phyloP scores from a whole-genome alignment of 805 yeast genomes.

The Metschnikowia noctiluminum region DNA sequence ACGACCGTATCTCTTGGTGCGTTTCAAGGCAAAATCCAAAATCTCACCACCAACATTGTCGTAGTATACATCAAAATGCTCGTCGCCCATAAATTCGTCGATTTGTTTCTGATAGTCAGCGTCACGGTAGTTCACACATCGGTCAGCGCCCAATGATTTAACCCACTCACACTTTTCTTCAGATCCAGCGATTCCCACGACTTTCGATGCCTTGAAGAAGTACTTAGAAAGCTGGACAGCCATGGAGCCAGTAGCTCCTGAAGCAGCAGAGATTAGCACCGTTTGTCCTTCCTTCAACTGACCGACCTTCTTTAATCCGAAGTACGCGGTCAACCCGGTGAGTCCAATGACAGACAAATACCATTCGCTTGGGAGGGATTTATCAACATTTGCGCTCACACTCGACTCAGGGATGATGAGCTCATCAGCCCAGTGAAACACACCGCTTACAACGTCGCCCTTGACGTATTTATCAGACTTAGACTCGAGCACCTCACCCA shows the following conservation, averaged over 20 bases:
- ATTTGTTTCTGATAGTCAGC: conserved; percentile 25
- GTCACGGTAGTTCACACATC: conserved; percentile 52
- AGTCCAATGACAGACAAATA: conserved; percentile 51
- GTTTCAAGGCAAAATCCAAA: conserved; percentile 42
- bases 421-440: conserved; percentile 49
- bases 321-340: conserved; percentile 61
- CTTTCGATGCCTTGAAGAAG: conserved; percentile 49
- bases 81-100: conserved; percentile 37
- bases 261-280: conserved; percentile 59
- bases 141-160: conserved; percentile 52
- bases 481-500: conserved; percentile 50
- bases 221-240: conserved; percentile 56
- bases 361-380: conserved; percentile 35
- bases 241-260: conserved; percentile 70
- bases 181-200: conserved; percentile 63
- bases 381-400: conserved; percentile 29
- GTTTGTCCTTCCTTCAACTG: conserved; percentile 43
- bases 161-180: conserved; percentile 52
- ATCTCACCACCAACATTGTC: conserved; percentile 67
- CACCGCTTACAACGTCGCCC: conserved; percentile 44
- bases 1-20: conserved; percentile 39
- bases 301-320: conserved; percentile 51
- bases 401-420: conserved; percentile 27
- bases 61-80: conserved; percentile 50
- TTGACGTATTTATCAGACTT: conserved; percentile 35